These are phyloP conservation scores for Strigomonas culicis DNA, from an alignment of 208 protist genomes.

Conservation along the genomic window DNA sequence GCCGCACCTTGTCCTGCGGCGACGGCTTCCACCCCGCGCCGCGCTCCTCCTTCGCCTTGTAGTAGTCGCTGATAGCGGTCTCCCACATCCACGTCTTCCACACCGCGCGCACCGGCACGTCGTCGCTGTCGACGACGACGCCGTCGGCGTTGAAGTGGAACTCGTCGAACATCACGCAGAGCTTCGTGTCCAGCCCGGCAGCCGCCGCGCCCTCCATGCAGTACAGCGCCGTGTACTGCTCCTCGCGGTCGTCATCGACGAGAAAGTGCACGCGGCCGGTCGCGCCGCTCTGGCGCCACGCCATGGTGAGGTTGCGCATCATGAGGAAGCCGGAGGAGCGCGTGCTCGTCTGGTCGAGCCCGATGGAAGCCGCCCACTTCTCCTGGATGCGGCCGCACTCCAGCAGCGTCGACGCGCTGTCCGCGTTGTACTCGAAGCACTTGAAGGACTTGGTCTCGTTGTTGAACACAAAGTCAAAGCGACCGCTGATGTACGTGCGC, in stretches of 20 bases:
- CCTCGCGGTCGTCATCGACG: constrained; percentile 84
- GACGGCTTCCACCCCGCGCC: constrained; percentile 61
- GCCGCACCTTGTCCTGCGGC: constrained; percentile 66
- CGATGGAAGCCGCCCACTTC: constrained; percentile 81
- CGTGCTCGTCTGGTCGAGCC: constrained; percentile 48
- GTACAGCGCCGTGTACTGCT: constrained; percentile 86
- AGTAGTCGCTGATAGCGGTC: constrained; percentile 74
- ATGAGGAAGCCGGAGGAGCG: constrained; percentile 60
- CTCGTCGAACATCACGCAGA: constrained; percentile 89
- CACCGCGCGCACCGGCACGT: constrained; percentile 64
- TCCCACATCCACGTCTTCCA: constrained; percentile 95
- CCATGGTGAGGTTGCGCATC: constrained; percentile 45
- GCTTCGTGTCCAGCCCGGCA: constrained; percentile 70
- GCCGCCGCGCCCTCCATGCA: constrained; percentile 63
- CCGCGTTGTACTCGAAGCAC: constrained; percentile 92
- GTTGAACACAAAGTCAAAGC: constrained; percentile 90
- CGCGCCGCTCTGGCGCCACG: constrained; percentile 55
- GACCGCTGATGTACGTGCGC: constrained; percentile 70
- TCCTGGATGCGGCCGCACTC: constrained; percentile 86
- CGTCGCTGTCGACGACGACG: constrained; percentile 66
- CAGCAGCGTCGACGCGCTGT: constrained; percentile 85
- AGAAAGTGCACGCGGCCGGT: constrained; percentile 86
- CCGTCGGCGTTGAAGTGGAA: constrained; percentile 82
- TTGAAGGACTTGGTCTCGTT: constrained; percentile 69
- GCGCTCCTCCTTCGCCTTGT: constrained; percentile 50